These are phyloP conservation scores for Cyphellophora europaea DNA, from an alignment of 2,329 filamentous ascomycete species.

Conservation along the genomic window DNA sequence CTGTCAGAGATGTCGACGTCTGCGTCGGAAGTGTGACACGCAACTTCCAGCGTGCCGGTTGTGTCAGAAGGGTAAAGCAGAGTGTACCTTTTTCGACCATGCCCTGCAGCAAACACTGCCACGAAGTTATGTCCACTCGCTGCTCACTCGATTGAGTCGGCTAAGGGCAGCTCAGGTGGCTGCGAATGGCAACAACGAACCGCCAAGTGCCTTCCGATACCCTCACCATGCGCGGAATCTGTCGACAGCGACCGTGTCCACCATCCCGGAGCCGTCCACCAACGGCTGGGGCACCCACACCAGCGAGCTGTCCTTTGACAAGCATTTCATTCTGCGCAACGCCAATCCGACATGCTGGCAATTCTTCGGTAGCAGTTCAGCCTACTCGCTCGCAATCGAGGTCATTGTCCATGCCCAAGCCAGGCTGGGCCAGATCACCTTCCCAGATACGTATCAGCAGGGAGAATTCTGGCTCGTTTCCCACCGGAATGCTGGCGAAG, in stretches of 20 bases:
- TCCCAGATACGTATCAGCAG: slow-evolving; percentile 16
- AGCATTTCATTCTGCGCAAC: slow-evolving; percentile 19
- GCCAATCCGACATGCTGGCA: slow-evolving; percentile 20
- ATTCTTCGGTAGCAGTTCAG: slow-evolving; percentile 19
- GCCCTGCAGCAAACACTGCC: slow-evolving; percentile 20
- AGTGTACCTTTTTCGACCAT: slow-evolving; percentile 22
- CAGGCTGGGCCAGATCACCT: slow-evolving; percentile 16
- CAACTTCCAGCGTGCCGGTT: slow-evolving; percentile 20
- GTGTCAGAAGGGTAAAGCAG: slow-evolving; percentile 22
- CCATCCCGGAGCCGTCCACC: slow-evolving; percentile 53
- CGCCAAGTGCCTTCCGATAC: slow-evolving; percentile 4
- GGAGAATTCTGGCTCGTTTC: slow-evolving; percentile 18
- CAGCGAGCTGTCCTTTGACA: slow-evolving; percentile 19
- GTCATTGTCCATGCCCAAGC: slow-evolving; percentile 18
- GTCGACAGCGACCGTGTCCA: neutral
- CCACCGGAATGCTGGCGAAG: slow-evolving; percentile 3
- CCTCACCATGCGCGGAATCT: slow-evolving; percentile 10
- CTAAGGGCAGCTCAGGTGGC: slow-evolving; percentile 16
- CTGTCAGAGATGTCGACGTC: slow-evolving; percentile 20
- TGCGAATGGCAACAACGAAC: slow-evolving; percentile 11
- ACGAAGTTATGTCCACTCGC: slow-evolving; percentile 20
- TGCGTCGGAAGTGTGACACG: slow-evolving; percentile 21
- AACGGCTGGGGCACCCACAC: slow-evolving; percentile 17
- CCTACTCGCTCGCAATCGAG: slow-evolving; percentile 18
- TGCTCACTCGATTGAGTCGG: slow-evolving; percentile 17